These are phyloP conservation scores for Orychophragmus violaceus DNA, from an alignment of 345 rosid species.

Conservation along the genomic window DNA sequence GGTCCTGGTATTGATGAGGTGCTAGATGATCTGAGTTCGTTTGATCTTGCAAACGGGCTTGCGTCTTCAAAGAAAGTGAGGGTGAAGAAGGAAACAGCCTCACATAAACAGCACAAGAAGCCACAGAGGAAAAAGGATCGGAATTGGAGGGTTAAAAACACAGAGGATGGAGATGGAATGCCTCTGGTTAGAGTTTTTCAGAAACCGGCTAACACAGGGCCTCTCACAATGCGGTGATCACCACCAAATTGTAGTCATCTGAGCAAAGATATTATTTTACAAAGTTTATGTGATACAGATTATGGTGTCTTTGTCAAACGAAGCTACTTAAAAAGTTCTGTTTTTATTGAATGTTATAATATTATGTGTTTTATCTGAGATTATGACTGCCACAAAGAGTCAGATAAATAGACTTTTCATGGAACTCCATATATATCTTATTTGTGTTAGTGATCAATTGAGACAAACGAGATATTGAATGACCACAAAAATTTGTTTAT, in stretches of 20 bases:
- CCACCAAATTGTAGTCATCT: background rate
- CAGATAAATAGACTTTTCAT: too few relatives aligned
- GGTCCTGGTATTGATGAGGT: conserved; percentile 45
- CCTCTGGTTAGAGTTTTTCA: conserved; percentile 56
- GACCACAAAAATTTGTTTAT: too few relatives aligned
- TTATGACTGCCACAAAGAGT: too few relatives aligned
- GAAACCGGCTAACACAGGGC: conserved; percentile 54
- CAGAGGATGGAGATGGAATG: conserved; percentile 42
- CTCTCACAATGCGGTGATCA: conserved; percentile 35
- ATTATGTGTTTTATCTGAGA: too few relatives aligned
- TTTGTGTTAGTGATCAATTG: too few relatives aligned
- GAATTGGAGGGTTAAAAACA: conserved; percentile 55
- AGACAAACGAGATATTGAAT: too few relatives aligned
- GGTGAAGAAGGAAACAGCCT: conserved; percentile 40
- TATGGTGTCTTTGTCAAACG: background rate
- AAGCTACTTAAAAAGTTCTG: background rate
- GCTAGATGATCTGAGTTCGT: conserved; percentile 64
- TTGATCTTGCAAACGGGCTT: conserved; percentile 68
- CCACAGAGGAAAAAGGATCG: conserved; percentile 83
- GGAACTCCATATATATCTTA: too few relatives aligned
- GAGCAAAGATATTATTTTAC: background rate
- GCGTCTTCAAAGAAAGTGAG: conserved; percentile 37
- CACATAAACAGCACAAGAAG: conserved; percentile 79
- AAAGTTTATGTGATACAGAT: background rate
- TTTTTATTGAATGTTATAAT: too few relatives aligned